phyloP scores from a whole-genome alignment of 331 rosid species.

The Acacia pycnantha region DNA sequence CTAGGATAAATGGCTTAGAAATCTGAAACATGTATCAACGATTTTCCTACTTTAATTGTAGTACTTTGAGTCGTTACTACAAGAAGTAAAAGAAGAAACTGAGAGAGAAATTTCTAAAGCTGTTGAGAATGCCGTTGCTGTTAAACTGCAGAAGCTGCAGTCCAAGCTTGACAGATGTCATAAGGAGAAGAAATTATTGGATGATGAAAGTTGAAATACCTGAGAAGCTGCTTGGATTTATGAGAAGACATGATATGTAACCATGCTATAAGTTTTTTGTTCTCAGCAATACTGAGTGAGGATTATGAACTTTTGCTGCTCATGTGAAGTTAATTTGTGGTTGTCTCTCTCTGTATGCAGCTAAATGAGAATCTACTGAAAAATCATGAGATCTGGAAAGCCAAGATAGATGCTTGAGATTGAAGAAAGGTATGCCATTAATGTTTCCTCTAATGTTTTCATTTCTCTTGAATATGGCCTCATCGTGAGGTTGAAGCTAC shows the following conservation, averaged over 20 bases:
- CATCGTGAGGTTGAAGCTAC: neutral
- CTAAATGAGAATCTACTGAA: constrained; percentile 84
- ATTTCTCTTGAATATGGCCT: neutral
- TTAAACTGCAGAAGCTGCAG: constrained; percentile 76
- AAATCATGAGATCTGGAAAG: constrained; percentile 79
- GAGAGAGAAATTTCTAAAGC: constrained; percentile 68
- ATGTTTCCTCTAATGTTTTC: neutral
- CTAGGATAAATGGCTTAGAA: constrained; percentile 1
- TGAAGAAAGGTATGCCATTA: constrained; percentile 65
- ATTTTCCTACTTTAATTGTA: constrained; percentile 30
- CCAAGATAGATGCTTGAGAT: constrained; percentile 61
- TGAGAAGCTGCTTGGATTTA: constrained; percentile 6
- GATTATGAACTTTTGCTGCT: constrained; percentile 5
- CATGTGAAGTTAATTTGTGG: constrained; percentile 19
- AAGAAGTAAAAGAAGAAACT: constrained; percentile 83
- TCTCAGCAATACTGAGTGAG: constrained; percentile 7
- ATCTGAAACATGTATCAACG: neutral
- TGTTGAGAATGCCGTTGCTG: constrained; percentile 65
- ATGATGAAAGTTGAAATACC: constrained; percentile 57
- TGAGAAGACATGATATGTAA: constrained; percentile 11
- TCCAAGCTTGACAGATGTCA: constrained; percentile 71
- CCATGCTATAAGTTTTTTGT: constrained; percentile 14
- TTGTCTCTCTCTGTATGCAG: constrained; percentile 56
- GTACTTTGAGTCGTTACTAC: constrained; percentile 89
- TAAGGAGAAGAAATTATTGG: constrained; percentile 80